phyloP scores from a whole-genome alignment of 176 grass and related monocot genomes.

The Paspalum notatum region DNA sequence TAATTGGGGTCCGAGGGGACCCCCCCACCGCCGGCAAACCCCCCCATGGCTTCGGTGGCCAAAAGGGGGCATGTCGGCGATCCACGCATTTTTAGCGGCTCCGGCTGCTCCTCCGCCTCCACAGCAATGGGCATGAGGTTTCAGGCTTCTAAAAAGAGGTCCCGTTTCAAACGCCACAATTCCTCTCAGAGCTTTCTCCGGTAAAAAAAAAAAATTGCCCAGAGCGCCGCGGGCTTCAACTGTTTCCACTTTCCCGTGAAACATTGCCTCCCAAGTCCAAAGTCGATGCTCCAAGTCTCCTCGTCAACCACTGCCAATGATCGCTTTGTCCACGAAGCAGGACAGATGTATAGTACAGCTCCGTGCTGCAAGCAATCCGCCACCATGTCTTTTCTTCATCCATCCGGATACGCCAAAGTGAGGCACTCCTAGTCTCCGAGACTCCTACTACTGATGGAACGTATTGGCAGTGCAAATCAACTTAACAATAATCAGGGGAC shows the following conservation, averaged over 20 bases:
- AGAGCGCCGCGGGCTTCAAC: too few species aligned
- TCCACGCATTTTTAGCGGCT: background rate
- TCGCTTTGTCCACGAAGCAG: background rate
- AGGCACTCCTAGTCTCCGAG: too few species aligned
- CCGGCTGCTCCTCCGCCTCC: too few species aligned
- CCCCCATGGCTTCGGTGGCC: constrained; percentile 48
- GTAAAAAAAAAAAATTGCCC: too few species aligned
- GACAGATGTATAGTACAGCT: background rate
- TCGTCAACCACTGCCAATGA: background rate
- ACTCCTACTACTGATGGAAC: background rate
- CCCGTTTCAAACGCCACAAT: background rate
- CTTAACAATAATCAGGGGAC: background rate
- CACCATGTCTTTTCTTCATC: background rate
- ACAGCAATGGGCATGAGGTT: too few species aligned
- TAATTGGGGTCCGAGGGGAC: constrained; percentile 16
- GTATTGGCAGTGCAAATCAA: background rate
- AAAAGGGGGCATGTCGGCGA: constrained; percentile 31
- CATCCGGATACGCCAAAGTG: background rate
- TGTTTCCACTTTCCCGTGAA: too few species aligned
- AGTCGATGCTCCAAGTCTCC: too few species aligned
- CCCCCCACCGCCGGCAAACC: constrained; percentile 31
- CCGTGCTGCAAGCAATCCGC: background rate
- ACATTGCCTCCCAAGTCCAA: too few species aligned
- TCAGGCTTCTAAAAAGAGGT: background rate
- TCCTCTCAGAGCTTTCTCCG: too few species aligned